These are phyloP conservation scores for Tulasnella sp. DNA, from an alignment of 768 basidiomycete species.

Conservation along the genomic window DNA sequence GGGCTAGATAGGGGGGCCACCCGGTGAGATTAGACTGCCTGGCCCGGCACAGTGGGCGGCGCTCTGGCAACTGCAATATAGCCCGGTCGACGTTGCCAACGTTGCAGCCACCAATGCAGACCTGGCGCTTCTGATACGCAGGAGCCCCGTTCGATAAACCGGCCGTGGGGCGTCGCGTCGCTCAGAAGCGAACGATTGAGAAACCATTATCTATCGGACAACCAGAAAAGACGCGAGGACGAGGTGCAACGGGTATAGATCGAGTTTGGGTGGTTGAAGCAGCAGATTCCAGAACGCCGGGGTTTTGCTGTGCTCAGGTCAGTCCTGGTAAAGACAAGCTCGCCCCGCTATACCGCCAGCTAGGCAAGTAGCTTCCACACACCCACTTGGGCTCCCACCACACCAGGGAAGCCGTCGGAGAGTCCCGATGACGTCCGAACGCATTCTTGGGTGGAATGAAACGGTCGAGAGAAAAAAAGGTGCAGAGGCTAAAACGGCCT, in stretches of 20 bases:
- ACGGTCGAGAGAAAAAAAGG: not conserved
- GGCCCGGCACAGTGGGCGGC: not conserved
- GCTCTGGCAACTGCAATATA: not conserved
- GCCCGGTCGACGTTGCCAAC: not conserved
- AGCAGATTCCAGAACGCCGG: conserved; percentile 19
- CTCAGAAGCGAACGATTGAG: not conserved
- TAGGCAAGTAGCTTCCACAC: conserved; percentile 18
- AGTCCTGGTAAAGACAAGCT: conserved; percentile 20
- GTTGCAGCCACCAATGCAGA: conserved; percentile 4
- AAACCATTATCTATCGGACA: not conserved
- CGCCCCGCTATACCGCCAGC: conserved; percentile 13
- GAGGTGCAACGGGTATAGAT: conserved; percentile 12
- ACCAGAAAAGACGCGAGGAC: conserved; percentile 4
- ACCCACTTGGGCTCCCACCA: conserved; percentile 7
- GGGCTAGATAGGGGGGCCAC: conserved; percentile 8
- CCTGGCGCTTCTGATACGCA: not conserved
- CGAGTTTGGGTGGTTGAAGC: conserved; percentile 5
- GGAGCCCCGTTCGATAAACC: not conserved
- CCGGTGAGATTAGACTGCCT: conserved; percentile 19
- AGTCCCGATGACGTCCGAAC: conserved; percentile 5
- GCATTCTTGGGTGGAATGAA: conserved; percentile 8
- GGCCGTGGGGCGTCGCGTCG: not conserved
- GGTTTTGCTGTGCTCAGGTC: conserved; percentile 6
- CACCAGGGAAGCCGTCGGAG: not conserved
- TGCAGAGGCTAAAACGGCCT: conserved; percentile 19